Conservation (phyloP, 176 grass and related monocot genomes). For the Avena eriantha region DNA sequence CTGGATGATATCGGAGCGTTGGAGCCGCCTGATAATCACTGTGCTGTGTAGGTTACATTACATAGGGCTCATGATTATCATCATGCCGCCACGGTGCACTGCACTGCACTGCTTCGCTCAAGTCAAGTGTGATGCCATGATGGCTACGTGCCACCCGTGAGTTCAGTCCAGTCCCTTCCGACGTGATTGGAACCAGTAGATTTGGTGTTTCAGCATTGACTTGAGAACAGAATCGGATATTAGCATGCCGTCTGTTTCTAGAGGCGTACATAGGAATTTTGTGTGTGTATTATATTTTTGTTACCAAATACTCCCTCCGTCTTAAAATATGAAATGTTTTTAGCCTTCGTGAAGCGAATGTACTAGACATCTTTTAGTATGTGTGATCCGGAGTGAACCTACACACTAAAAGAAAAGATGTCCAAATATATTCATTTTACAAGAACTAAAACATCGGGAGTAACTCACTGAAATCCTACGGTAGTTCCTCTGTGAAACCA, state of each 20-base stretch:
- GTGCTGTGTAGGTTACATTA: not conserved
- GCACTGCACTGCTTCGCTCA: not conserved
- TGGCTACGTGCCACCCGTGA: not conserved
- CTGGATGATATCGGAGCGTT: not conserved
- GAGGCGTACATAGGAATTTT: not conserved
- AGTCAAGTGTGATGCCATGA: not conserved
- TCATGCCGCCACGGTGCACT: not conserved
- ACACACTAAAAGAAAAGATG: too few species aligned
- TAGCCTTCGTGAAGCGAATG: too few species aligned
- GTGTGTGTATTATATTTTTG: too few species aligned
- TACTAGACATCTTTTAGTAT: too few species aligned
- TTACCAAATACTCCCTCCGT: too few species aligned
- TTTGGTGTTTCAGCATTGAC: not conserved
- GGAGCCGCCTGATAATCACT: not conserved
- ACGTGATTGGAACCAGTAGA: not conserved
- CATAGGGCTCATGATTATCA: not conserved
- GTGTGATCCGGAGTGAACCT: too few species aligned
- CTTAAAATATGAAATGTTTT: too few species aligned
- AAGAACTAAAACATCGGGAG: too few species aligned
- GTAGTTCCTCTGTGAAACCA: too few species aligned
- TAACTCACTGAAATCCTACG: too few species aligned
- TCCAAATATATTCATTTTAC: too few species aligned
- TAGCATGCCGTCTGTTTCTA: not conserved
- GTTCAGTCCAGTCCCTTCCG: not conserved
- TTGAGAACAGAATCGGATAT: not conserved